phyloP scores from a whole-genome alignment of 441 rosid genomes.

The Euphorbia corollata region DNA sequence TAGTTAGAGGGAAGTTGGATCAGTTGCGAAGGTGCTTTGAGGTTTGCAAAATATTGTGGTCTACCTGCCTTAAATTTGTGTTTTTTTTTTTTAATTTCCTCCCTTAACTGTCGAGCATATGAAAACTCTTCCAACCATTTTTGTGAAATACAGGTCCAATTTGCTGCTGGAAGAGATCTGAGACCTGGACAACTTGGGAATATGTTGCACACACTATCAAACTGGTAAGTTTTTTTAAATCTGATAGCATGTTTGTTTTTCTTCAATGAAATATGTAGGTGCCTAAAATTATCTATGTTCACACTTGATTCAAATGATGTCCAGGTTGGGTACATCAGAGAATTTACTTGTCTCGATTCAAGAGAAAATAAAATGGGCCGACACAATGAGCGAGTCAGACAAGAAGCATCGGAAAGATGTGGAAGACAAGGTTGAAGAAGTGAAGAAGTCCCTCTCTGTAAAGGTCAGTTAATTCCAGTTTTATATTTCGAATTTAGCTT shows the following conservation, averaged over 20 bases:
- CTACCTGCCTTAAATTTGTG: slow-evolving; percentile 13
- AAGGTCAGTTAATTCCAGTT: slow-evolving; percentile 79
- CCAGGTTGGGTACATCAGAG: slow-evolving; percentile 83
- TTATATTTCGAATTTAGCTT: slow-evolving; percentile 12
- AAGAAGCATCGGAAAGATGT: slow-evolving; percentile 75
- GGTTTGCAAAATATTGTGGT: slow-evolving; percentile 38
- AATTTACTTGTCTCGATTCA: slow-evolving; percentile 74
- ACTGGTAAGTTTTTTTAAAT: slow-evolving; percentile 46
- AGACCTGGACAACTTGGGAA: slow-evolving; percentile 85
- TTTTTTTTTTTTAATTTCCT: not conserved
- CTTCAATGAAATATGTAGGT: slow-evolving; percentile 13
- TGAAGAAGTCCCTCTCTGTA: slow-evolving; percentile 70
- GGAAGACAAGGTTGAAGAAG: slow-evolving; percentile 74
- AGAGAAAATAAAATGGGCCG: slow-evolving; percentile 99
- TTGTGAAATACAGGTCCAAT: slow-evolving; percentile 55
- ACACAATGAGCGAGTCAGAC: slow-evolving; percentile 77
- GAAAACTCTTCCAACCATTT: slow-evolving; percentile 3
- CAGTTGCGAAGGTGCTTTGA: slow-evolving; percentile 92
- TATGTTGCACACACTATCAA: slow-evolving; percentile 85
- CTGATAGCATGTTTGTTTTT: not conserved
- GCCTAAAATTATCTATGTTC: slow-evolving; percentile 9
- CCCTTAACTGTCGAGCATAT: not conserved
- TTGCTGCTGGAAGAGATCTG: slow-evolving; percentile 94
- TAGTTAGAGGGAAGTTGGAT: slow-evolving; percentile 94
- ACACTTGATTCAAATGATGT: slow-evolving; percentile 15